Evolutionary conservation across 108 stramenopile genomes (phyloP).

Genomic region (Cyclotella cryptica): DNA sequence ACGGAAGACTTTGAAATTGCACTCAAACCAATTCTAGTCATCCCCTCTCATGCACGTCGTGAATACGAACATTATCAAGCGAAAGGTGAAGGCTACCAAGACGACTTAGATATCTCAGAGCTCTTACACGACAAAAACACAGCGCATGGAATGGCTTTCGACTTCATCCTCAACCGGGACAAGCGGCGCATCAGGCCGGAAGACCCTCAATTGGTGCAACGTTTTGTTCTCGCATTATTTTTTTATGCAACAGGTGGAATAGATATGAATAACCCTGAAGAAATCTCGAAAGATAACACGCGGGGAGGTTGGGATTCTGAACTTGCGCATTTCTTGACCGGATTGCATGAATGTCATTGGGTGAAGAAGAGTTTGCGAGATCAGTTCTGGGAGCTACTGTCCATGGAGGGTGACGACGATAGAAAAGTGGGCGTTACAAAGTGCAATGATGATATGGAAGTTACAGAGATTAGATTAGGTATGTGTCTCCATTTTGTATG

Average conservation of each 20-base stretch:
- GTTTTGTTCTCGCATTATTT: constrained; percentile 41
- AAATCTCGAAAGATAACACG: constrained; percentile 1
- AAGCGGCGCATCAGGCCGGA: constrained; percentile 24
- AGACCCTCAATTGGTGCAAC: constrained; percentile 34
- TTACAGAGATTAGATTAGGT: constrained; percentile 49
- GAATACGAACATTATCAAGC: constrained; percentile 46
- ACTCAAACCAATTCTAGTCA: constrained; percentile 25
- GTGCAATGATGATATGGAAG: constrained; percentile 52
- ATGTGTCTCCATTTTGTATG: not conserved
- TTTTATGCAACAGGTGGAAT: constrained; percentile 50
- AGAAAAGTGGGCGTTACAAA: constrained; percentile 39
- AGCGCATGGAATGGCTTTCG: constrained; percentile 51
- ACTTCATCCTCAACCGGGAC: constrained; percentile 47
- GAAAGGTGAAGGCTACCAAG: not conserved
- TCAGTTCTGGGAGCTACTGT: constrained; percentile 45
- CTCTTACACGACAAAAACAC: constrained; percentile 40
- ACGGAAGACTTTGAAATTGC: constrained; percentile 24
- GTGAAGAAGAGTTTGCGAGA: constrained; percentile 46
- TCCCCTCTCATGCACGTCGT: constrained; percentile 29
- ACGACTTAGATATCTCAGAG: constrained; percentile 2
- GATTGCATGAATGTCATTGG: constrained; percentile 58
- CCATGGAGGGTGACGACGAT: constrained; percentile 28
- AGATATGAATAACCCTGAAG: constrained; percentile 24
- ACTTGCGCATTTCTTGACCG: constrained; percentile 49
- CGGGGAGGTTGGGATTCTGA: constrained; percentile 38